Base-by-base conservation (phyloP, 2,329 filamentous ascomycete species). In the Graphilbum sp. region DNA sequence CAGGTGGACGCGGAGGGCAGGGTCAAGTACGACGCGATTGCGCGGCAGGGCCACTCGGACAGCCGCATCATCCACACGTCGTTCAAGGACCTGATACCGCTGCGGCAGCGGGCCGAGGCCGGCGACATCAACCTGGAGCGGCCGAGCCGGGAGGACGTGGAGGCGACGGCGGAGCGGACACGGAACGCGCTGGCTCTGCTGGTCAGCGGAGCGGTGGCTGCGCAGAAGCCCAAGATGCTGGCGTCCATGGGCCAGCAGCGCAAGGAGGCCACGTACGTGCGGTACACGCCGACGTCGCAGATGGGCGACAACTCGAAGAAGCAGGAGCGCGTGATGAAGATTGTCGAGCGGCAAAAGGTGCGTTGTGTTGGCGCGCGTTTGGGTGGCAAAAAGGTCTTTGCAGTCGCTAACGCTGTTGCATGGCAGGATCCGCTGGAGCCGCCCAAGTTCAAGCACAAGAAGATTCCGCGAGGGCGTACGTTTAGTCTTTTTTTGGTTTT, bases 401-500 rank as follows among this genome's bases (percentile, higher is more conserved):
- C n/a, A n/a, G n/a, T n/a, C n/a, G n/a, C n/a, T n/a, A n/a, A 17
- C 20, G 5, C 24, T 37, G 13, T 29, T 16, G n/a, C n/a, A n/a
- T n/a, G n/a, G n/a, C n/a, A 43, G 40, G 90, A 98, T 59, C 90
- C 90, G 0, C 82, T 95, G 79, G 88, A 95, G 53, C 90, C 90
- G 1, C 88, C 90, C 2, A 96, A 95, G 53, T 95, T 96, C 64
- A 96, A 96, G 60, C 85, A 95, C 63, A 96, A 96, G 67, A 94
- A 95, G 62, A 93, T 98, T 41, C 88, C 74, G 85, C 49, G 87
- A 15, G 45, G 45, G 15, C 45, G 45, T 46, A 32, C 37, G 45
- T 45, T 25, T n/a, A 7, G 5, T 36, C 17, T 36, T 19, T 9
- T 36, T 19, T 27, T 13, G n/a, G 6, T 5, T 27, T 12, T 21